Evolutionary conservation across 2,329 filamentous ascomycete genomes (phyloP).

Genomic region (Ceratocystis eucalypticola): DNA sequence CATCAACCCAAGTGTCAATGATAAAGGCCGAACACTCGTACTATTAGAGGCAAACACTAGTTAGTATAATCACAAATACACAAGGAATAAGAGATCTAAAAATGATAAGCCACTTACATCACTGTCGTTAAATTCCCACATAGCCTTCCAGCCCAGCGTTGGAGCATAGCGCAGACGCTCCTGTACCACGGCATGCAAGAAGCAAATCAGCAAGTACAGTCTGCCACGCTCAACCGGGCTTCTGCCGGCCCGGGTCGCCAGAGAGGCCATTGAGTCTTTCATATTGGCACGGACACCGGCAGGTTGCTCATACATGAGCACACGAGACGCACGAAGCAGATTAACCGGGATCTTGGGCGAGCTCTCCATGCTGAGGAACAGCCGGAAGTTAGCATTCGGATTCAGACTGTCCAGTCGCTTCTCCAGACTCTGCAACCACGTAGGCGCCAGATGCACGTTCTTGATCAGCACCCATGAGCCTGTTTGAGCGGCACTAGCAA

Average conservation of each 20-base stretch:
- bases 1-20: conserved; percentile 87
- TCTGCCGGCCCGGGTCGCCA: conserved; percentile 62
- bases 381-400: conserved; percentile 78
- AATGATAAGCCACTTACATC: conserved; percentile 55
- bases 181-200: conserved; percentile 91
- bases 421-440: conserved; percentile 93
- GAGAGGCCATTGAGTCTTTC: conserved; percentile 85
- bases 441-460: conserved; percentile 92
- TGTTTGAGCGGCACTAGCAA: conserved; percentile 78
- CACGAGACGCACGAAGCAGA: conserved; percentile 77
- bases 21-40: conserved; percentile 97
- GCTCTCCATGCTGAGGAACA: conserved; percentile 97
- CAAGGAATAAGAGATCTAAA: background rate
- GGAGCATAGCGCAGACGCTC: conserved; percentile 90
- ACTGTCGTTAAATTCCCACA: conserved; percentile 99
- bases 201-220: conserved; percentile 80
- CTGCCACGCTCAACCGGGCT: conserved; percentile 81
- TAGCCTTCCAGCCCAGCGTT: conserved; percentile 89
- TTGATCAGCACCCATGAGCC: conserved; percentile 97
- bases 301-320: conserved; percentile 96
- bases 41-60: conserved; percentile 24
- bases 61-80: background rate
- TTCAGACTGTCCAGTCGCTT: conserved; percentile 94
- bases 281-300: conserved; percentile 94
- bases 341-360: conserved; percentile 96